Base-by-base conservation (phyloP, 2,329 filamentous ascomycete species). In the Cordyceps tenuipes region DNA sequence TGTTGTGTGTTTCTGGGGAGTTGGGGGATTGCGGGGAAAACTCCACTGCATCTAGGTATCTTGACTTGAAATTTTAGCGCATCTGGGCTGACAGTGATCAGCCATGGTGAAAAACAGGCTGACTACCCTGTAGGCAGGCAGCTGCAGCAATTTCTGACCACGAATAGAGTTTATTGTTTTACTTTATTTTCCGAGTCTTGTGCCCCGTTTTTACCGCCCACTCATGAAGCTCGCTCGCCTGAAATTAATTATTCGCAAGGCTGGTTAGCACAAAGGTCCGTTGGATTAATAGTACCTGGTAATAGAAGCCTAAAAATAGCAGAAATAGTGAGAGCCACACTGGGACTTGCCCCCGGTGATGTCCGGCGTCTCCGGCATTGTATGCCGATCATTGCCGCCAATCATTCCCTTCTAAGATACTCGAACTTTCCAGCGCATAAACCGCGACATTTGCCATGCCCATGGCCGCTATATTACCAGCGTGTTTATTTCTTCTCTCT, bases 1-100 rank as follows among this genome's bases (percentile, higher is more conserved):
- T n/a, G 15, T 46, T 39, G 41, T 59, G 48, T 59, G 57, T 59
- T 52, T 59, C 57, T 47, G 57, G 48, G 19, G 57, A 59, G 57
- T 59, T 59, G 57, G 57, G 49, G 39, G 46, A 36, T 13, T 53
- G 57, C 49, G 49, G 57, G 49, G 41, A 15, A 9, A 41, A 52
- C 49, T 52, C 57, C 57, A 59, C 57, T 41, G n/a, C 57, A 59
- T 44, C 54, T 49, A 49, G 23, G 23, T 23, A 23, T 23, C 23
- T 23, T 23, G n/a, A n/a, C n/a, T n/a, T n/a, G n/a, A n/a, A n/a
- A n/a, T n/a, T n/a, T n/a, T n/a, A n/a, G n/a, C n/a, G n/a, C n/a
- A n/a, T n/a, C n/a, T n/a, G n/a, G n/a, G n/a, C n/a, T n/a, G n/a
- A n/a, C n/a, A n/a, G n/a, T n/a, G n/a, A n/a, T n/a, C n/a, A n/a